Base-by-base conservation (phyloP, 192 early-diverging fungal genomes). In the Podila minutissima region DNA sequence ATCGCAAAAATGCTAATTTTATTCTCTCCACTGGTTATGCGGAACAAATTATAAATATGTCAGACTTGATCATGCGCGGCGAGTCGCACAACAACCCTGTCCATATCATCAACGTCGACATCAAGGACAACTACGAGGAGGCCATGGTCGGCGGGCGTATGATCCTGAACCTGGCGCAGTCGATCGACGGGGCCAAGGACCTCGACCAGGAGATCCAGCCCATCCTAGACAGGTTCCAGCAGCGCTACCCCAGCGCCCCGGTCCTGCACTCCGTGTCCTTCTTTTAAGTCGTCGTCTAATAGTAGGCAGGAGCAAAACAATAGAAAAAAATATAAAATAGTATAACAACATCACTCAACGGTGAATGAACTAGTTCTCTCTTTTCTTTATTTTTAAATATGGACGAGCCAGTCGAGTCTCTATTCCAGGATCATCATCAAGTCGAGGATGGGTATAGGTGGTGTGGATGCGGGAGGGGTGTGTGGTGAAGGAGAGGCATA, bases 71-170 rank as follows among this genome's bases (percentile, higher is more conserved):
- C 22, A 88, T 88, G 38, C 89, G 95, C 24, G 90, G 91, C 3
- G 90, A 92, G 26, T 63, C 86, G 4, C 82, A 88, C 35, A 95
- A 89, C 66, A 77, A 82, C 57, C 92, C 92, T 1, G 92, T 96
- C 0, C 97, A 99, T 87, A 90, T 99, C 3, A 92, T 99, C 66
- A 99, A 99, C 68, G 89, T 99, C 5, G 97, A 98, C 37, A 99
- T 98, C 74, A 94, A 94, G 69, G 97, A 99, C 81, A 99, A 96
- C 84, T 92, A 95, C 53, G 90, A 93, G 71, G 95, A 97, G 69
- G 96, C 97, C 0, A 74, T 87, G 22, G 72, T 95, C 0, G 97
- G 97, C 5, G 97, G 93, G 10, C 86, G 92, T 71, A 90, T 93
- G 29, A 96, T 99, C 41, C 71, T 95, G 32, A 87, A 95, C 72